Evolutionary conservation across 2,329 filamentous ascomycete species (phyloP), one percentile per base, ranked within the genome.

Genomic region (Aspergillus pseudonomiae): DNA sequence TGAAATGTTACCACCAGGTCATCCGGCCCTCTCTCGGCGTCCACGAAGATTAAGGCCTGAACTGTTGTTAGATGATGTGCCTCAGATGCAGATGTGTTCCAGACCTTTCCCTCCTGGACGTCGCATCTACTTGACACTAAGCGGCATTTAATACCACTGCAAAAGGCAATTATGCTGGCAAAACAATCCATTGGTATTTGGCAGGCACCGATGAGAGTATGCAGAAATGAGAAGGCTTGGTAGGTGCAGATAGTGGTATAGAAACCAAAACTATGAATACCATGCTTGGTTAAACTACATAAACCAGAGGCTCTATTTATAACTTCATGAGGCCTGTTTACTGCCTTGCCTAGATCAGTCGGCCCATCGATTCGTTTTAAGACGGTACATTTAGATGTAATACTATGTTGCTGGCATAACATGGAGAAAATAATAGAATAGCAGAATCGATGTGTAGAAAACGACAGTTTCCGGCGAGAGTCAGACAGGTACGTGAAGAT

Each of bases 21-120:
- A 7, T 48, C 7, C 19, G 43, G 39, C 2, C 56, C 43, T 48
- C 56, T 58, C 36, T 58, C 41, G 3, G 28, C 56, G 32, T 39
- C 56, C 24, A 14, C 41, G 39, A 58, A 58, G 41, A 58, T 48
- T 32, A 58, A 48, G 21, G 16, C 16, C 56, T 58, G 19, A 34
- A 14, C 43, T 30, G 26, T 34, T 28, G 26, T 57, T 43, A 57
- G 55, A 43, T 21, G 14, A 26, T 7, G 30, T n/a, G 26, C 11
- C 34, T 45, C 28, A 12, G 43, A 39, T 26, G 55, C 36, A 26
- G 19, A 36, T 6, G 26, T 26, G 5, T 30, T 57, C 32, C 55
- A n/a, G 34, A 57, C 55, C 55, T 57, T 14, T 3, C 43, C 21
- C 19, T 45, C 30, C 39, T 45, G 19, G 55, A 28, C 12, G 24